Base-by-base conservation (phyloP, 2,329 filamentous ascomycete species). In the Colletotrichum sp. region DNA sequence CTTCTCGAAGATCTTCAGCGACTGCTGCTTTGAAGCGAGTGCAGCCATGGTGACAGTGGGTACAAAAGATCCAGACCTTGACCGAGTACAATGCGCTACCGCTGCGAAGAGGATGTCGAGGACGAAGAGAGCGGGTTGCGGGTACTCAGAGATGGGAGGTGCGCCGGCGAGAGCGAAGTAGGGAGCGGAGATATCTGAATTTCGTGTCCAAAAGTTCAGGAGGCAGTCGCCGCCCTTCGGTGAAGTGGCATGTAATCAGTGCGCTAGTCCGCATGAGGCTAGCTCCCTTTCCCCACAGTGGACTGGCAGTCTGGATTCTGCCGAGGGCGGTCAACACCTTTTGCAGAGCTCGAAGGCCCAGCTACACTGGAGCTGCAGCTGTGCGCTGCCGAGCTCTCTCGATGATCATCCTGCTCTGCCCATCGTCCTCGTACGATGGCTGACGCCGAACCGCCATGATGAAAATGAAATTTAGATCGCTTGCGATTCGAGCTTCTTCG, bases 1-100 rank as follows among this genome's bases (percentile, higher is more conserved):
- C 89, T 98, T 98, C 89, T 98, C 95, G 87, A 99, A 99, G 86
- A 99, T 95, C 88, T 96, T 96, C 85, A 96, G 94, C 87, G 96
- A 98, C 89, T 98, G 93, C 84, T 95, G 92, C 90, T 98, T 99
- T 69, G 95, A 94, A 83, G 97, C 97, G 80, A 94, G 88, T 83
- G 86, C 90, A 85, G 88, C 90, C 91, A 93, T 93, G 74, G 84
- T 91, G 87, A 80, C 80, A 77, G 78, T 48, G 12, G 9, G 59
- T 61, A 63, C 57, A 72, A 27, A 30, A 22, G 28, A 34, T 44
- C 22, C 25, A 61, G 57, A 55, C 22, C 55, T 63, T 27, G 25
- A 60, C 28, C 12, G 8, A 30, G 55, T 48, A 44, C 22, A 39
- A 60, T 65, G 60, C 71, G 74, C 74, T 52, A 59, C 36, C 52